These are phyloP conservation scores for Fusarium cyanostomum DNA, from an alignment of 2,329 filamentous ascomycete genomes.

Conservation along the genomic window DNA sequence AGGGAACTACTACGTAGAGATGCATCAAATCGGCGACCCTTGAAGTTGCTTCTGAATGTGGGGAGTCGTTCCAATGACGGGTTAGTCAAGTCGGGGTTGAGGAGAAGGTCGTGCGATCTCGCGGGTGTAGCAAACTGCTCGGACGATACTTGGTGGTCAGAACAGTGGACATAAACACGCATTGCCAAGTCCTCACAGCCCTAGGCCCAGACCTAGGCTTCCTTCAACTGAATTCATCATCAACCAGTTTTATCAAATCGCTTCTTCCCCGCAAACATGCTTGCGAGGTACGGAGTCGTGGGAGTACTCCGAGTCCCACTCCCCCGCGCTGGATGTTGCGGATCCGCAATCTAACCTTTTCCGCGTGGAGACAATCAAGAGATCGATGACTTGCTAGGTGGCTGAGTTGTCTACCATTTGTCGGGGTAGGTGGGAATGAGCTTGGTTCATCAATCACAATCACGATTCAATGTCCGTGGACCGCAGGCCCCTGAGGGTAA, in stretches of 20 bases:
- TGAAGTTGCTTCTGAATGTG: slow-evolving; percentile 24
- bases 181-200: neutral
- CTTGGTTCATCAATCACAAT: too few species aligned
- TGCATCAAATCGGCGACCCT: neutral
- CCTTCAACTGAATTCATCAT: neutral
- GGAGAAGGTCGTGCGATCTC: neutral
- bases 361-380: slow-evolving; percentile 12
- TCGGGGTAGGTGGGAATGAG: too few species aligned
- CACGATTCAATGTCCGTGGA: too few species aligned
- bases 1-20: slow-evolving; percentile 4
- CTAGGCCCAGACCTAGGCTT: neutral
- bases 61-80: slow-evolving; percentile 22
- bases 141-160: neutral
- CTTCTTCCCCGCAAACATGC: slow-evolving; percentile 22
- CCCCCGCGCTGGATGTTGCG: slow-evolving; percentile 24
- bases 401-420: neutral
- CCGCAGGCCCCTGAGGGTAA: too few species aligned
- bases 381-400: slow-evolving; percentile 2
- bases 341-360: slow-evolving; percentile 25
- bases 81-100: slow-evolving; percentile 22
- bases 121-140: neutral
- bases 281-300: slow-evolving; percentile 14
- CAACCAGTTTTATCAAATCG: neutral
- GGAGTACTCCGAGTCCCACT: slow-evolving; percentile 16
- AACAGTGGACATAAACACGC: neutral